Conservation (phyloP, 2,329 filamentous ascomycete genomes). For the Blastomyces silverae region DNA sequence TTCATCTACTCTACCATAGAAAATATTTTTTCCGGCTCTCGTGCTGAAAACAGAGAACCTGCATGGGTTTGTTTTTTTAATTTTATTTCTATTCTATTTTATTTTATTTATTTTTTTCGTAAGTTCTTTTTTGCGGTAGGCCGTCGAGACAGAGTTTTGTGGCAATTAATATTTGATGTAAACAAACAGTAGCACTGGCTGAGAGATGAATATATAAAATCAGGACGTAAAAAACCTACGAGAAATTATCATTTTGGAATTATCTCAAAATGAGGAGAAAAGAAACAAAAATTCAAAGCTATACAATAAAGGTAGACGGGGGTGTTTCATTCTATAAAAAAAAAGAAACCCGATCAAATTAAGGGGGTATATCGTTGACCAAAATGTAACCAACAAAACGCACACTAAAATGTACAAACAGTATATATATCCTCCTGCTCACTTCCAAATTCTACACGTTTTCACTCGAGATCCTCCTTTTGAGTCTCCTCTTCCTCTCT, state of each 20-base stretch:
- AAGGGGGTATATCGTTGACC: not conserved
- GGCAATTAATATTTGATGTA: no score
- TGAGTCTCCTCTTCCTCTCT: not conserved
- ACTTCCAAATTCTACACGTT: conserved; percentile 4
- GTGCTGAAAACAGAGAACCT: no score
- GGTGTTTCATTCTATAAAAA: not conserved
- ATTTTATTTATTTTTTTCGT: no score
- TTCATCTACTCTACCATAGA: not conserved
- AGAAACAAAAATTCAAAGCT: not conserved
- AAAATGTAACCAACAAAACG: not conserved
- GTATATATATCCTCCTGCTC: not conserved
- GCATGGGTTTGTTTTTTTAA: no score
- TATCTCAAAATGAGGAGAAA: not conserved
- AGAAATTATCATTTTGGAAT: not conserved
- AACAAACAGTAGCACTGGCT: not conserved
- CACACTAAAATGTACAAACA: not conserved
- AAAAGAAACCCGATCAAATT: not conserved
- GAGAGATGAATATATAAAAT: not conserved
- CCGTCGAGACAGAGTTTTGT: no score
- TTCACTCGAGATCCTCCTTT: conserved; percentile 5
- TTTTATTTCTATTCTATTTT: no score
- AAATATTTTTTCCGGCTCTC: not conserved
- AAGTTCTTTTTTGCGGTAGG: no score
- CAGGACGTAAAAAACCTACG: not conserved
- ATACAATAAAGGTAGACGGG: not conserved